Percentiles rank a stretch among this genome's conserved stretches.
These are phyloP conservation scores for Hypsizygus marmoreus DNA, from an alignment of 768 basidiomycete species.

Conservation along the genomic window DNA sequence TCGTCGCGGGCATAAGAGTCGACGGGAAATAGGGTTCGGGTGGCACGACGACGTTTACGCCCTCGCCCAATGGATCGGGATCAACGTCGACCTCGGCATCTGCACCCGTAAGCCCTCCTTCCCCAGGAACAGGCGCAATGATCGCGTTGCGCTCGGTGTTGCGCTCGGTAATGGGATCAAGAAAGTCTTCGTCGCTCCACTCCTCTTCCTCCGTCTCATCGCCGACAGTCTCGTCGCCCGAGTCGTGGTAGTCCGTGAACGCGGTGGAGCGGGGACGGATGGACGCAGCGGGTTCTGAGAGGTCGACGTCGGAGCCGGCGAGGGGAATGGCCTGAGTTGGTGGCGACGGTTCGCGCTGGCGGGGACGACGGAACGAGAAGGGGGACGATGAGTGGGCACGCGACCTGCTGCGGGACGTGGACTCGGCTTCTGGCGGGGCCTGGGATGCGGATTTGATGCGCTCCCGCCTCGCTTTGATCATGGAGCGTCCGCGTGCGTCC, in stretches of 20 bases:
- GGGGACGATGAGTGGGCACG: slow-evolving; percentile 81
- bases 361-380: slow-evolving; percentile 71
- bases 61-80: slow-evolving; percentile 88
- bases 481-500: slow-evolving; percentile 55
- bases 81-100: slow-evolving; percentile 63
- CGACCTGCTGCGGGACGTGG: slow-evolving; percentile 48
- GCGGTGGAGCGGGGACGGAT: slow-evolving; percentile 60
- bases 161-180: slow-evolving; percentile 81
- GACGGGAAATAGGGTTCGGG: slow-evolving; percentile 82
- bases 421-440: slow-evolving; percentile 35
- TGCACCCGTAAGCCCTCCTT: slow-evolving; percentile 32
- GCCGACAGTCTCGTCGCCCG: slow-evolving; percentile 61
- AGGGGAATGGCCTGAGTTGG: slow-evolving; percentile 60
- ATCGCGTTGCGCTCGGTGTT: slow-evolving; percentile 88
- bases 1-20: slow-evolving; percentile 50
- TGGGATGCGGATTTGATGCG: slow-evolving; percentile 53
- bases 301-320: slow-evolving; percentile 61
- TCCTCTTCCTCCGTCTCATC: slow-evolving; percentile 61
- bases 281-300: slow-evolving; percentile 55
- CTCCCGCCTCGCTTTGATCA: slow-evolving; percentile 46
- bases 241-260: slow-evolving; percentile 59
- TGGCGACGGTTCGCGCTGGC: slow-evolving; percentile 59
- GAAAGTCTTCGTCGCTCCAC: slow-evolving; percentile 59
- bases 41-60: slow-evolving; percentile 85
- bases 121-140: slow-evolving; percentile 32